Evolutionary conservation across 805 yeast species (phyloP), one percentile per base, ranked within the genome.

Genomic region (Candida loeiensis): DNA sequence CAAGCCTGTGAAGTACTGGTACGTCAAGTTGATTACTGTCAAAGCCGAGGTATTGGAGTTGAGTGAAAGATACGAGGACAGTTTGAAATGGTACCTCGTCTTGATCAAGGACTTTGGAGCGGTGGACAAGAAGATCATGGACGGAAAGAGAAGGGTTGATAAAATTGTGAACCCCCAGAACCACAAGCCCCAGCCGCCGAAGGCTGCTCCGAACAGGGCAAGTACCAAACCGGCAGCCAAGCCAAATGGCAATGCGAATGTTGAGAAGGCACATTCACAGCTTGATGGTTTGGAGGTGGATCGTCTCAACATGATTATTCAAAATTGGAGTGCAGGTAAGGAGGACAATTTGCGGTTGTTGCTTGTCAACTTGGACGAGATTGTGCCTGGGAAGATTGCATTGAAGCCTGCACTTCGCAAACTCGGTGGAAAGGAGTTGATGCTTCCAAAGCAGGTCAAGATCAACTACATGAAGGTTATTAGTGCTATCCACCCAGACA

Each of bases 361-460:
- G 41, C 67, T 93, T 22, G 72, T 88, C 1, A 74, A 88, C 2
- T 63, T 93, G 41, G 80, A 85, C 26, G 59, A 64, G 2, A 73
- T 93, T 13, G 61, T 93, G 11, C 80, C 85, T 9, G 45, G 44
- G 3, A 59, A 58, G 13, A 81, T 89, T 4, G 34, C 30, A 15
- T 39, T 47, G 43, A 39, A 37, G 28, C 46, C 47, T 4, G 46
- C 45, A 6, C 43, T 47, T 12, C 42, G 45, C 14, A 35, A 30
- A 17, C 45, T 57, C 41, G 59, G 80, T 1, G 60, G 83, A 54
- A 72, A 82, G 3, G 97, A 91, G 41, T 66, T 93, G 44, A 93
- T 93, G 44, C 67, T 90, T 47, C 91, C 95, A 14, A 90, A 89
- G 51, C 89, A 85, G 58, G 97, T 89, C 27, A 91, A 91, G 58